Evolutionary conservation across 345 rosid genomes (phyloP).

Genomic region (Populus simonii): DNA sequence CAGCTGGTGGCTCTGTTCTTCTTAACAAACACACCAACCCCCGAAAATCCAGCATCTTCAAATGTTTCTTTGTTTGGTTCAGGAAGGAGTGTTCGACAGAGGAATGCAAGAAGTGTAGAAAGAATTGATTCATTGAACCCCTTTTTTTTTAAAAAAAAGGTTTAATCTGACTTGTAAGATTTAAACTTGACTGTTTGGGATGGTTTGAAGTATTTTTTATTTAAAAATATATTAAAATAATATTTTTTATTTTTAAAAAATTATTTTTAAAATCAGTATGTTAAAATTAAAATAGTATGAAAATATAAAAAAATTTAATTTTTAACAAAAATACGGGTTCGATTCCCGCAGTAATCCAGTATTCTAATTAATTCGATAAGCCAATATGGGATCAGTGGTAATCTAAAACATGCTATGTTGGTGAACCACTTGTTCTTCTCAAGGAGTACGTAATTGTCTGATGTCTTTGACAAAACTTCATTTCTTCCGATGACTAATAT

Average conservation of each 20-base stretch:
- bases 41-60: neutral
- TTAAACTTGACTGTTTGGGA: no score
- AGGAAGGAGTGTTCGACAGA: constrained; percentile 11
- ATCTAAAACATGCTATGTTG: constrained; percentile 6
- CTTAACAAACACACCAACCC: constrained; percentile 39
- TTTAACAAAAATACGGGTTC: no score
- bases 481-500: neutral
- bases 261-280: no score
- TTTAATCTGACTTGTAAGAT: neutral
- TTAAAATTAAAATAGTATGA: no score
- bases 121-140: neutral
- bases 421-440: constrained; percentile 25
- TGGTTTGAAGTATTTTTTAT: no score
- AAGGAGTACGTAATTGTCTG: neutral
- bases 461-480: neutral
- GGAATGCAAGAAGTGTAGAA: neutral
- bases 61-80: constrained; percentile 15
- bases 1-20: constrained; percentile 6
- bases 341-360: no score
- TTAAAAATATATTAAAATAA: no score
- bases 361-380: no score
- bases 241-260: no score
- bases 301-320: no score
- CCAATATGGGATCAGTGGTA: neutral
- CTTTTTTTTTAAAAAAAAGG: neutral